Evolutionary conservation across 441 rosid species (phyloP).

Genomic region (Corymbia citriodora): DNA sequence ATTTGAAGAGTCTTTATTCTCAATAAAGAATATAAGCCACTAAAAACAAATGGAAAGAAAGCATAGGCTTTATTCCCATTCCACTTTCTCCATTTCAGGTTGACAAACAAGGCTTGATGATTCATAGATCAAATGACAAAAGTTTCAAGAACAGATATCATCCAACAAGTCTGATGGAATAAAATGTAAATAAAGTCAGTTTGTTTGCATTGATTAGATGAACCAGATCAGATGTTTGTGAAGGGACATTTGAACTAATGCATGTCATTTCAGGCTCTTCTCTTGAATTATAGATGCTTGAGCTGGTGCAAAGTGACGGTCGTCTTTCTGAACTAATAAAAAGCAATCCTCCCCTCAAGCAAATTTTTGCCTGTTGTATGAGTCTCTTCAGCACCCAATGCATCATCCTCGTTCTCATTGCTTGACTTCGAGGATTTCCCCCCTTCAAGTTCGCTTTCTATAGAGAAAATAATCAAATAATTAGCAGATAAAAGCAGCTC

Average conservation of each 20-base stretch:
- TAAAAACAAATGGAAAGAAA: background rate
- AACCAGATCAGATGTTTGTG: background rate
- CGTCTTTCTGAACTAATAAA: background rate
- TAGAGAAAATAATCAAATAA: background rate
- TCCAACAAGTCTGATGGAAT: background rate
- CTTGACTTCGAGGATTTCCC: background rate
- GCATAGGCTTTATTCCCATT: background rate
- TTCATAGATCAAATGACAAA: background rate
- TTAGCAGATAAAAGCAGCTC: background rate
- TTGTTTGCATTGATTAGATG: background rate
- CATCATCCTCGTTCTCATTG: background rate
- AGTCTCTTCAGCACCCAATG: background rate
- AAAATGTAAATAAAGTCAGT: background rate
- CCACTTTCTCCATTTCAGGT: background rate
- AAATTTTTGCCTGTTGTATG: background rate
- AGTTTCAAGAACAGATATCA: background rate
- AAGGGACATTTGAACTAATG: background rate
- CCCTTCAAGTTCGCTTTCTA: background rate
- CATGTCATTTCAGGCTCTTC: background rate
- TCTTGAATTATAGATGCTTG: background rate
- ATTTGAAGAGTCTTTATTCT: background rate
- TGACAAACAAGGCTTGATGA: background rate
- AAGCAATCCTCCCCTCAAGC: background rate
- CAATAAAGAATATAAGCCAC: background rate
- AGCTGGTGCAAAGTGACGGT: background rate